A percentile compares a stretch with the other conserved stretches of the same genome.
Evolutionary conservation across 2,329 filamentous ascomycete genomes (phyloP).

Genomic region (Beauveria scarabaeidicola): DNA sequence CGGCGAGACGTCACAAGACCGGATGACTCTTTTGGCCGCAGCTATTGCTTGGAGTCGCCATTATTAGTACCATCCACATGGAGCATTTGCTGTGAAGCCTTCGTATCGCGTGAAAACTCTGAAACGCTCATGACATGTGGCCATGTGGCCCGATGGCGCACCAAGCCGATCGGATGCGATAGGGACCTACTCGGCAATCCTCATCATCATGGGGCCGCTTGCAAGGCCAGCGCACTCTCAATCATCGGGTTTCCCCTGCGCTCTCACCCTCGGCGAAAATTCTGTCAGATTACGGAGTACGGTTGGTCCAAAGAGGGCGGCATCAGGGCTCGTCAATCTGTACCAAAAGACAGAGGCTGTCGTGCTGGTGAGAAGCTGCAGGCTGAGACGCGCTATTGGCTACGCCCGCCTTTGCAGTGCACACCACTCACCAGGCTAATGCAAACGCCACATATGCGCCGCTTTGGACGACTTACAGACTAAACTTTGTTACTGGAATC

Average conservation of each 20-base stretch:
- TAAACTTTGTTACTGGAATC: neutral
- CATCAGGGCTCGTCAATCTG: neutral
- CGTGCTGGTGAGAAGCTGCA: neutral
- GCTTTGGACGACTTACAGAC: neutral
- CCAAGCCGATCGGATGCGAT: neutral
- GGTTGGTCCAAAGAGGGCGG: neutral
- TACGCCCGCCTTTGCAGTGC: neutral
- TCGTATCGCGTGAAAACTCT: neutral
- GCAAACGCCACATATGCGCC: neutral
- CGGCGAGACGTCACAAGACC: slow-evolving; percentile 5
- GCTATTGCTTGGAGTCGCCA: neutral
- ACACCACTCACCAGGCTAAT: neutral
- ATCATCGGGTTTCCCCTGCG: neutral
- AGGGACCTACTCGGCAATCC: neutral
- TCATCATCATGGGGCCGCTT: neutral
- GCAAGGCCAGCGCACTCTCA: neutral
- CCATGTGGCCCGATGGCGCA: neutral
- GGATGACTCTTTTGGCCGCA: slow-evolving; percentile 1
- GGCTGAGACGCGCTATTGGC: neutral
- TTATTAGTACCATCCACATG: neutral
- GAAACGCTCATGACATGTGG: slow-evolving; percentile 2
- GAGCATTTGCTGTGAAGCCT: neutral
- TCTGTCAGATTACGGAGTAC: neutral
- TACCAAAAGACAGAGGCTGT: neutral
- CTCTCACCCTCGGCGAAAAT: neutral